A percentile compares a stretch with the other conserved stretches of the same genome.
phyloP scores from a whole-genome alignment of 805 yeast genomes.

The Candida railenensis region DNA sequence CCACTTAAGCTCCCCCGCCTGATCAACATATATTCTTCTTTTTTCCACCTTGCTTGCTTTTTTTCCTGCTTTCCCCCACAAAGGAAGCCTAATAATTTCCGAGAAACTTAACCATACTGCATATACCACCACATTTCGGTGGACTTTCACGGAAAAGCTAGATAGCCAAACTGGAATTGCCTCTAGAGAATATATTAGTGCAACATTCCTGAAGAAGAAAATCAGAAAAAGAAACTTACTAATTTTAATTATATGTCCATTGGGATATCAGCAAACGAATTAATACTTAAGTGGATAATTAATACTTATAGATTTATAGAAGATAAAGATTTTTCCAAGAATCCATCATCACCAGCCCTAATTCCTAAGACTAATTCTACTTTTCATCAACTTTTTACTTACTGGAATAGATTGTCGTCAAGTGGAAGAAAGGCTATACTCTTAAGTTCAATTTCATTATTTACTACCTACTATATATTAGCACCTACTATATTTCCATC shows the following conservation, averaged over 20 bases:
- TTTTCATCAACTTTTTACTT: background rate
- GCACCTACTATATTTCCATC: constrained; percentile 5
- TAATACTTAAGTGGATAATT: background rate
- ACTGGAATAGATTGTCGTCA: background rate
- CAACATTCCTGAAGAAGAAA: too few relatives aligned
- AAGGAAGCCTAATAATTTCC: too few relatives aligned
- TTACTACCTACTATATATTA: constrained; percentile 2
- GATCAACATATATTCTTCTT: too few relatives aligned
- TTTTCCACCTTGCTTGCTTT: too few relatives aligned
- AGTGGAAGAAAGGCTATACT: background rate
- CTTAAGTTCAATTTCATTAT: background rate
- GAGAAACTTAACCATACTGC: too few relatives aligned
- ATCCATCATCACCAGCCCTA: background rate
- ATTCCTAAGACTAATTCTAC: background rate
- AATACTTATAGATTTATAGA: background rate
- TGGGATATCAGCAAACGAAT: background rate
- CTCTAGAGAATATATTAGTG: too few relatives aligned
- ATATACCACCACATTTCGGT: too few relatives aligned
- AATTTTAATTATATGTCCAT: background rate
- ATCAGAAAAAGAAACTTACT: too few relatives aligned
- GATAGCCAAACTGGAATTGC: too few relatives aligned
- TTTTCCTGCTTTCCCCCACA: too few relatives aligned
- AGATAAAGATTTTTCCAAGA: background rate
- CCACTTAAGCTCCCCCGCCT: too few relatives aligned
- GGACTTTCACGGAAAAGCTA: too few relatives aligned